These are phyloP conservation scores for Alternaria longipes DNA, from an alignment of 2,329 filamentous ascomycete species.

Conservation along the genomic window DNA sequence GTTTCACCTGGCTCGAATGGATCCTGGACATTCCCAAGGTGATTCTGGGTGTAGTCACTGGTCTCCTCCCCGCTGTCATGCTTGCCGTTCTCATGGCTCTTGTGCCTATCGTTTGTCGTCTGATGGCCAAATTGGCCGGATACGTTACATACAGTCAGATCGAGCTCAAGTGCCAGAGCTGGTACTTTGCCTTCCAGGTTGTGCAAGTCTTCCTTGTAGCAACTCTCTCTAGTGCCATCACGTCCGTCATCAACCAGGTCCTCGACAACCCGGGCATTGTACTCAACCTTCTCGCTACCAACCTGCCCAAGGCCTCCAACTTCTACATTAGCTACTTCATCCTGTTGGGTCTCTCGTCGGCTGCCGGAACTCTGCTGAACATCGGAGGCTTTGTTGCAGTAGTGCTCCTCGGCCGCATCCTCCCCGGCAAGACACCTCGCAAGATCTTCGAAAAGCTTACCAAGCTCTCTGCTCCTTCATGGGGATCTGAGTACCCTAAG, in stretches of 20 bases:
- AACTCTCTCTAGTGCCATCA: slow-evolving; percentile 81
- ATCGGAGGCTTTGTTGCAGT: slow-evolving; percentile 83
- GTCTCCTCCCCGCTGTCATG: slow-evolving; percentile 55
- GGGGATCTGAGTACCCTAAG: slow-evolving; percentile 59
- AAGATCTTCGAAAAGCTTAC: slow-evolving; percentile 57
- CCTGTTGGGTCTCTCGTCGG: slow-evolving; percentile 72
- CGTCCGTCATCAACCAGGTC: slow-evolving; percentile 65
- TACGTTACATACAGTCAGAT: slow-evolving; percentile 55
- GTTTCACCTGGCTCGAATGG: slow-evolving; percentile 53
- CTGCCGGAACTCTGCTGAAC: slow-evolving; percentile 68
- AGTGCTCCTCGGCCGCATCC: slow-evolving; percentile 78
- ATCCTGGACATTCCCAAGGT: slow-evolving; percentile 53
- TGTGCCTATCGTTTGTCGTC: slow-evolving; percentile 55
- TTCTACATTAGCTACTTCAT: slow-evolving; percentile 97
- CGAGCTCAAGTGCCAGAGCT: slow-evolving; percentile 83
- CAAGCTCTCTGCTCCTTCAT: slow-evolving; percentile 55
- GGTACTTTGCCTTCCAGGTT: slow-evolving; percentile 91
- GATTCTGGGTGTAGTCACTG: slow-evolving; percentile 57
- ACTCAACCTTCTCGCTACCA: slow-evolving; percentile 72
- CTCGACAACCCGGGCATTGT: slow-evolving; percentile 68
- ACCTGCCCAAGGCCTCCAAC: slow-evolving; percentile 86
- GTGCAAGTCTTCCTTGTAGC: slow-evolving; percentile 94
- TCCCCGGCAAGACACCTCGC: slow-evolving; percentile 56
- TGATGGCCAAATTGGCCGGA: slow-evolving; percentile 51
- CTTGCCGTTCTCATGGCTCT: slow-evolving; percentile 57